Conservation (phyloP, 2,329 filamentous ascomycete species). For the Penicillium sp. region DNA sequence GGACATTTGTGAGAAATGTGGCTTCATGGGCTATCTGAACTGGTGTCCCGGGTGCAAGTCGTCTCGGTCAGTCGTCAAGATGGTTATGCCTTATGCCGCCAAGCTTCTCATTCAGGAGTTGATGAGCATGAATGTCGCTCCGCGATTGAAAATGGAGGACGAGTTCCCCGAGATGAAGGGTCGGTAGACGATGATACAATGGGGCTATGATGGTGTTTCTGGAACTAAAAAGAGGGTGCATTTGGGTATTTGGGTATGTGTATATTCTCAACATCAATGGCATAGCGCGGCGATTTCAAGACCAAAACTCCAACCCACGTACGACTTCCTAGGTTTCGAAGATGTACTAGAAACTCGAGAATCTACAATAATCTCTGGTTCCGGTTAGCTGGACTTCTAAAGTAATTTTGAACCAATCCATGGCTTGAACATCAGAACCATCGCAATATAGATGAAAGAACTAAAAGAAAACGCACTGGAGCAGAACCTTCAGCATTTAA, state of each 20-base stretch:
- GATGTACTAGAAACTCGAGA: too few species aligned
- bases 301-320: slow-evolving; percentile 4
- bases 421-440: not conserved
- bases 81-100: slow-evolving; percentile 97
- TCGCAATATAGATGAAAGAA: not conserved
- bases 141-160: slow-evolving; percentile 85
- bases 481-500: slow-evolving; percentile 6
- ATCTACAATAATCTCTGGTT: too few species aligned
- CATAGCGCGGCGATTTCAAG: slow-evolving; percentile 33
- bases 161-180: slow-evolving; percentile 72
- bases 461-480: slow-evolving; percentile 4
- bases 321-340: too few species aligned
- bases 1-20: slow-evolving; percentile 92
- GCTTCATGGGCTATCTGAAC: slow-evolving; percentile 91
- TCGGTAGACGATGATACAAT: slow-evolving; percentile 23
- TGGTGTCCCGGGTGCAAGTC: slow-evolving; percentile 94
- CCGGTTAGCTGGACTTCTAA: too few species aligned
- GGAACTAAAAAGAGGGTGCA: not conserved
- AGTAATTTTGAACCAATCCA: too few species aligned
- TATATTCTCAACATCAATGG: slow-evolving; percentile 26
- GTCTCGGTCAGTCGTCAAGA: slow-evolving; percentile 80
- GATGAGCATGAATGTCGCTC: slow-evolving; percentile 98
- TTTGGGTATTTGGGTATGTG: slow-evolving; percentile 15
- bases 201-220: not conserved
- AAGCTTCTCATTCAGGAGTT: slow-evolving; percentile 96